Percentiles rank a stretch among this genome's conserved stretches.
Evolutionary conservation across 495 filamentous ascomycete genomes (phyloP).

Genomic region (Hypoxylon rickii): DNA sequence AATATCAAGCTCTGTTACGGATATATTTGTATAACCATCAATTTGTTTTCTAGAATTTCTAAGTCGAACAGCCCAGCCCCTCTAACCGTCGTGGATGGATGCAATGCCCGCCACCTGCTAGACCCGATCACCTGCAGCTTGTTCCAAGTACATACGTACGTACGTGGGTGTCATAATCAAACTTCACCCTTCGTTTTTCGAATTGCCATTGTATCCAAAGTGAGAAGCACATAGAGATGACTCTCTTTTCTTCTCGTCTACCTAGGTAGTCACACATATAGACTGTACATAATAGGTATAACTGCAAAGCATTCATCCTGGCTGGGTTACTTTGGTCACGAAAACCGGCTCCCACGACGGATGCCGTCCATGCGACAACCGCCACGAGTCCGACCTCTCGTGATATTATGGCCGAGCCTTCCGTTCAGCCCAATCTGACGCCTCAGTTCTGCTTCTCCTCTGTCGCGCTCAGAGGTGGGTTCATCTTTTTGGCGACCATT

Average conservation of each 20-base stretch:
- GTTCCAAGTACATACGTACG: not conserved
- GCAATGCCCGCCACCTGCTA: not conserved
- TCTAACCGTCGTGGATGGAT: too few relatives aligned
- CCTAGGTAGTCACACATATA: constrained; percentile 6
- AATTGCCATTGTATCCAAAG: not conserved
- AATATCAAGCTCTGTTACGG: too few relatives aligned
- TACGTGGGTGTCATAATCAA: not conserved
- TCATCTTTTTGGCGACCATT: not conserved
- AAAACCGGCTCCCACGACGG: constrained; percentile 44
- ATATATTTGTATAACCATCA: not conserved
- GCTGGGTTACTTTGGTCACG: constrained; percentile 55
- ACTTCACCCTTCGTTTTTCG: not conserved
- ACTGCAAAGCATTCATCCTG: constrained; percentile 41
- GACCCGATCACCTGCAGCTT: constrained; percentile 13
- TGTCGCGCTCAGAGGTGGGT: constrained; percentile 75
- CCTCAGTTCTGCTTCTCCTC: constrained; percentile 96
- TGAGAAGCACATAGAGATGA: constrained; percentile 7
- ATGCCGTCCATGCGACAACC: constrained; percentile 33
- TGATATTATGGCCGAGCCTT: constrained; percentile 65
- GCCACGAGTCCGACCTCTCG: constrained; percentile 20
- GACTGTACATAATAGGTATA: too few relatives aligned
- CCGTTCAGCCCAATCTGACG: constrained; percentile 66
- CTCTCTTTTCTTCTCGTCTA: not conserved
- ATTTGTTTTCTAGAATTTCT: too few relatives aligned
- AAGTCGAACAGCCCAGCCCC: too few relatives aligned